Percentiles rank a stretch among this genome's conserved stretches.
phyloP scores from a whole-genome alignment of 75 land plant species.

The Pinus taeda region DNA sequence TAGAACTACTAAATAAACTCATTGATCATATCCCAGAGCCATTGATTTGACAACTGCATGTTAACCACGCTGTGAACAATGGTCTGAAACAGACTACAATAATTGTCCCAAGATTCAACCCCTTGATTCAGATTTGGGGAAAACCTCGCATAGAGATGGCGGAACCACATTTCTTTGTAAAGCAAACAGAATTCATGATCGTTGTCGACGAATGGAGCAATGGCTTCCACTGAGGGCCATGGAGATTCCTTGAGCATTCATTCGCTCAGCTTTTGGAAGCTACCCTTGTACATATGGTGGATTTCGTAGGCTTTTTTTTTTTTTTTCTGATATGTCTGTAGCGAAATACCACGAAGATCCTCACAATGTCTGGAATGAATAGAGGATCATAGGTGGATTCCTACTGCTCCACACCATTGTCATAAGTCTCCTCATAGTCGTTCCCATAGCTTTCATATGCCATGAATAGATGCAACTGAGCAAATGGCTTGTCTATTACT shows the following conservation, averaged over 20 bases:
- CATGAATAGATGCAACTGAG: not conserved
- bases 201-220: too few relatives aligned
- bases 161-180: constrained; percentile 91
- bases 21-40: constrained; percentile 99
- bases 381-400: constrained; percentile 80
- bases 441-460: constrained; percentile 9
- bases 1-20: constrained; percentile 98
- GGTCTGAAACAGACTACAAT: constrained; percentile 58
- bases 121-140: constrained; percentile 64
- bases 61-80: constrained; percentile 73
- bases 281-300: constrained; percentile 93
- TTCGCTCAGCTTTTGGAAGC: constrained; percentile 81
- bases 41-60: constrained; percentile 96
- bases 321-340: constrained; percentile 95
- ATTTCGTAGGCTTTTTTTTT: constrained; percentile 97
- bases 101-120: constrained; percentile 89
- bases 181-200: too few relatives aligned
- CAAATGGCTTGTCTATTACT: too few relatives aligned
- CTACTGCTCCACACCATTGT: constrained; percentile 20
- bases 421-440: constrained; percentile 2
- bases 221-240: constrained; percentile 88
- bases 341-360: constrained; percentile 84
- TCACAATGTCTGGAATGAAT: constrained; percentile 86
- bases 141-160: constrained; percentile 75
- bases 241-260: constrained; percentile 76